Evolutionary conservation across 768 basidiomycete genomes (phyloP).

Genomic region (Coprinopsis marcescibilis): DNA sequence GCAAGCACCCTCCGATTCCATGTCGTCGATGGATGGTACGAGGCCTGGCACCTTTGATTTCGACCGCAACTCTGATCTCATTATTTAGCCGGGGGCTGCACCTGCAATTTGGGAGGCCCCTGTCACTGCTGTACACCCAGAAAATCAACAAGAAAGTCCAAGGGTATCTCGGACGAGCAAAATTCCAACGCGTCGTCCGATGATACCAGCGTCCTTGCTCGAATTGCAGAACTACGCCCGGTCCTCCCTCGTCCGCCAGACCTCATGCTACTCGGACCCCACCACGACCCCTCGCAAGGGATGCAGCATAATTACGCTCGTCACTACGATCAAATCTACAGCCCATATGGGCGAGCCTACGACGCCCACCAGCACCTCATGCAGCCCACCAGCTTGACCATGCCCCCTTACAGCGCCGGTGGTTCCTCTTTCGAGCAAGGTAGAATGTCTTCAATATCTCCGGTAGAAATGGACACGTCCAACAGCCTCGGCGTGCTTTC

Average conservation of each 20-base stretch:
- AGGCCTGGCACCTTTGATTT: constrained; percentile 33
- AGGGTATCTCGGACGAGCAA: constrained; percentile 12
- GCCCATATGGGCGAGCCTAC: constrained; percentile 67
- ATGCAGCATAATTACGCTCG: constrained; percentile 34
- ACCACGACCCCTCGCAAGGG: constrained; percentile 44
- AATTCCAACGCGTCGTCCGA: constrained; percentile 10
- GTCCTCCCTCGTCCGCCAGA: constrained; percentile 57
- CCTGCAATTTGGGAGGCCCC: constrained; percentile 35
- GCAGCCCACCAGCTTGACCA: constrained; percentile 17
- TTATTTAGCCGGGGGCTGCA: constrained; percentile 29
- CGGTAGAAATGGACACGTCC: constrained; percentile 14
- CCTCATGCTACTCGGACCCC: constrained; percentile 27
- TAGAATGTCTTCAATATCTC: constrained; percentile 20
- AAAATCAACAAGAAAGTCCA: constrained; percentile 25
- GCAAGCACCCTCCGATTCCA: constrained; percentile 49
- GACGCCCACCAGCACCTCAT: constrained; percentile 33
- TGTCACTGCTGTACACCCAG: constrained; percentile 59
- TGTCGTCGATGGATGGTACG: constrained; percentile 61
- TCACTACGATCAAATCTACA: constrained; percentile 51
- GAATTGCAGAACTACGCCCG: constrained; percentile 61
- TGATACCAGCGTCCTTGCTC: constrained; percentile 40
- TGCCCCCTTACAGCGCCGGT: constrained; percentile 19
- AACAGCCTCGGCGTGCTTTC: constrained; percentile 24
- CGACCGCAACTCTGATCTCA: constrained; percentile 39
- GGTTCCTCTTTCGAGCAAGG: constrained; percentile 20